Conservation (phyloP, 169 alveolate species). For the Hepatocystis sp. region DNA sequence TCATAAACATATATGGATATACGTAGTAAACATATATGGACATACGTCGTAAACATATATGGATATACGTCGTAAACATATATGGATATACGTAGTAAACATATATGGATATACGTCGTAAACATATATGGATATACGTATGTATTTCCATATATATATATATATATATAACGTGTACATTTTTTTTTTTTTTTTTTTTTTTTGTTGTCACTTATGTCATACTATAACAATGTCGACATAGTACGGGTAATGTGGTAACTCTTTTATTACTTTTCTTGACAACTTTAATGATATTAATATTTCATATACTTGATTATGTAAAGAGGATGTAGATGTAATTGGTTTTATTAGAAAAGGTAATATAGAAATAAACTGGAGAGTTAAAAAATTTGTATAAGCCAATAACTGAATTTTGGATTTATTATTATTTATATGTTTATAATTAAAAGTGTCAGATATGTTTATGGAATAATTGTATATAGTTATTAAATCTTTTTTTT, state of each 20-base stretch:
- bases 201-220: no score
- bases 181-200: no score
- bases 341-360: conserved; percentile 28
- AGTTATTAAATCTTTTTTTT: no score
- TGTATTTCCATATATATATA: no score
- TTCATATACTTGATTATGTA: conserved; percentile 48
- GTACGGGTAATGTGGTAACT: conserved; percentile 51
- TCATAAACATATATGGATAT: no score
- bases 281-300: conserved; percentile 14
- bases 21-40: no score
- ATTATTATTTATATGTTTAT: conserved; percentile 20
- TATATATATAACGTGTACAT: no score
- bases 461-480: not conserved
- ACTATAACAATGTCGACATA: conserved; percentile 60
- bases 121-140: no score
- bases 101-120: no score
- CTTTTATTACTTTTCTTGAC: conserved; percentile 14
- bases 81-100: no score
- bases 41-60: no score
- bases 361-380: conserved; percentile 9
- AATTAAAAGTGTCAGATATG: conserved; percentile 20
- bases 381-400: conserved; percentile 8
- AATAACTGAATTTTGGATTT: not conserved
- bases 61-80: no score
- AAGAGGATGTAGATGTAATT: conserved; percentile 14